Evolutionary conservation across 2,329 filamentous ascomycete species (phyloP).

Genomic region (Fusarium gaditjirri): DNA sequence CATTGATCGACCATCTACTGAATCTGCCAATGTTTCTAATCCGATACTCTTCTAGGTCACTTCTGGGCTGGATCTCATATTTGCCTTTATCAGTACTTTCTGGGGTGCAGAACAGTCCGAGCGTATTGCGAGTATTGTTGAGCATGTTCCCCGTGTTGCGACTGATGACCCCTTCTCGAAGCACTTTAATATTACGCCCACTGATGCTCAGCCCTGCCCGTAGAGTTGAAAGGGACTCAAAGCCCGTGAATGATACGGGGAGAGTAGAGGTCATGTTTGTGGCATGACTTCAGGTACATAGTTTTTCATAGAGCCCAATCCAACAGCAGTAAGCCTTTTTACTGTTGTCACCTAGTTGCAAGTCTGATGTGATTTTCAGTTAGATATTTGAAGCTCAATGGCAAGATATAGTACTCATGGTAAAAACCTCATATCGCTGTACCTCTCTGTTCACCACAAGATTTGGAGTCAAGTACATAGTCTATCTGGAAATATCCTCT

Average conservation of each 20-base stretch:
- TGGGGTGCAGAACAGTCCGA: constrained; percentile 62
- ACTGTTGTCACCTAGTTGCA: neutral
- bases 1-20: neutral
- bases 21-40: neutral
- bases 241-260: neutral
- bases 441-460: neutral
- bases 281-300: neutral
- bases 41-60: constrained; percentile 43
- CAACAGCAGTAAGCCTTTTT: neutral
- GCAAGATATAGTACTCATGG: neutral
- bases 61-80: constrained; percentile 51
- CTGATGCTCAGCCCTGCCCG: constrained; percentile 35
- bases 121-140: constrained; percentile 59
- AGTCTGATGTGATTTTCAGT: neutral
- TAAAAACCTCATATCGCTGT: neutral
- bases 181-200: constrained; percentile 40
- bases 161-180: constrained; percentile 46
- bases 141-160: constrained; percentile 58
- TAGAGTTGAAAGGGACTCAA: neutral
- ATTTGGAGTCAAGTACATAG: neutral
- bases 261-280: neutral
- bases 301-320: neutral
- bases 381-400: neutral
- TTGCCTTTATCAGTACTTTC: constrained; percentile 52
- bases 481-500: neutral